Conservation (phyloP, 2,329 filamentous ascomycete species). For the Cladosporium colombiae region DNA sequence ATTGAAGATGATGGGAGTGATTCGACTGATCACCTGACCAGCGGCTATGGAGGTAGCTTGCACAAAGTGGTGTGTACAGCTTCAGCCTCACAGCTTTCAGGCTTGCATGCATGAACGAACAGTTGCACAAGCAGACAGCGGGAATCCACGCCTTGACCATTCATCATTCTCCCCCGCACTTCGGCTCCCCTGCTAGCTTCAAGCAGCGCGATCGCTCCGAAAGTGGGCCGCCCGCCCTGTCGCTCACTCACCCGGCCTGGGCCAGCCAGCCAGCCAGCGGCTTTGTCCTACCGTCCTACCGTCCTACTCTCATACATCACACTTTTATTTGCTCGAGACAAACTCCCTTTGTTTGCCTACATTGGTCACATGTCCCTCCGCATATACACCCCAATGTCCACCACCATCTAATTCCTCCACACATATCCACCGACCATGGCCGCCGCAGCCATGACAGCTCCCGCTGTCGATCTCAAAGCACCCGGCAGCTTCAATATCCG, state of each 20-base stretch:
- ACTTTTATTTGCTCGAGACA: neutral
- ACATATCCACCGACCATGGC: conserved; percentile 24
- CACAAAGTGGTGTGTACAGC: neutral
- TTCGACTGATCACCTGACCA: neutral
- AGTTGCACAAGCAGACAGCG: neutral
- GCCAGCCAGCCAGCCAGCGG: conserved; percentile 1
- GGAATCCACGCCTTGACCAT: neutral
- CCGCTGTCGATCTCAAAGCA: conserved; percentile 31
- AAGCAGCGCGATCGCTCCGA: conserved; percentile 1
- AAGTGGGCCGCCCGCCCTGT: conserved; percentile 14
- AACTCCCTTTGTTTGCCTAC: conserved; percentile 5
- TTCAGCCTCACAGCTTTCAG: neutral
- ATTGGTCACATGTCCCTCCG: neutral
- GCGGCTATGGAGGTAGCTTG: neutral
- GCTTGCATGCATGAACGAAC: neutral
- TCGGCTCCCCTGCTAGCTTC: neutral
- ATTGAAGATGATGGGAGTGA: neutral
- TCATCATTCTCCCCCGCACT: neutral
- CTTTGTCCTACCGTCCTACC: conserved; percentile 10
- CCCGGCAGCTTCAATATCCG: conserved; percentile 33
- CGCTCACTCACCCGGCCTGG: conserved; percentile 1
- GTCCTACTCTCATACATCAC: neutral
- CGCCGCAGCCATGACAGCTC: conserved; percentile 25
- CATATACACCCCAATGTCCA: neutral
- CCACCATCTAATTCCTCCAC: neutral